Conservation (phyloP, 352 stramenopile species). For the Lagenidium giganteum region DNA sequence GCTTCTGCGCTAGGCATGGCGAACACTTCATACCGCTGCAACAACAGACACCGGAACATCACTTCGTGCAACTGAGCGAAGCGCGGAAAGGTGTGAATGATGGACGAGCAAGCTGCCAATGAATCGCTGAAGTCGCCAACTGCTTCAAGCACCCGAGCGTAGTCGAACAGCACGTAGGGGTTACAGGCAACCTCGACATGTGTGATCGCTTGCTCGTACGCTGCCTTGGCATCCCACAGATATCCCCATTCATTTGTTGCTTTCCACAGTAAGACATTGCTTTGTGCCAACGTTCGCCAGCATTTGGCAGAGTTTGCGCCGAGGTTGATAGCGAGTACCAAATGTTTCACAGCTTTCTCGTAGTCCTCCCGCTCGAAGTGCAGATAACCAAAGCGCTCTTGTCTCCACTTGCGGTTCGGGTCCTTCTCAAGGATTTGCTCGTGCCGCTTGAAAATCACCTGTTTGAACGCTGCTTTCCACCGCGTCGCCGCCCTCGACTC, state of each 20-base stretch:
- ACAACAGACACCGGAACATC: slow-evolving; percentile 40
- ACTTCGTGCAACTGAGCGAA: slow-evolving; percentile 35
- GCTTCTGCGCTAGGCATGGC: neutral
- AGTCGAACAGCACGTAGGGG: slow-evolving; percentile 41
- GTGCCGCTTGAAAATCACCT: slow-evolving; percentile 48
- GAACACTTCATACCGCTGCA: slow-evolving; percentile 58
- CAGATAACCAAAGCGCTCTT: slow-evolving; percentile 56
- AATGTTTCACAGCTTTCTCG: slow-evolving; percentile 30
- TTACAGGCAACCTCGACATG: slow-evolving; percentile 45
- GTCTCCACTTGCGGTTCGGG: slow-evolving; percentile 49
- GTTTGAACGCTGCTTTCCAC: slow-evolving; percentile 38
- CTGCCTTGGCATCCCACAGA: slow-evolving; percentile 53
- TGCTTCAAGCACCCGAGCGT: slow-evolving; percentile 43
- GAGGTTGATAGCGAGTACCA: slow-evolving; percentile 45
- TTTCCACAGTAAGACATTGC: slow-evolving; percentile 42
- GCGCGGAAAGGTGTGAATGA: slow-evolving; percentile 47
- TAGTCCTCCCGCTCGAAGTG: slow-evolving; percentile 41
- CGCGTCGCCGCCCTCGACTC: too few species aligned
- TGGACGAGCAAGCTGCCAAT: slow-evolving; percentile 36
- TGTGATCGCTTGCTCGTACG: slow-evolving; percentile 49
- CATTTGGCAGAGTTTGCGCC: slow-evolving; percentile 28
- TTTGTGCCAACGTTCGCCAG: slow-evolving; percentile 56
- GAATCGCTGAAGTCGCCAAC: slow-evolving; percentile 42
- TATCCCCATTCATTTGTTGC: slow-evolving; percentile 43
- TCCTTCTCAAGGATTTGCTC: slow-evolving; percentile 54